A percentile compares a stretch with the other conserved stretches of the same genome.
phyloP scores from a whole-genome alignment of 2,329 filamentous ascomycete species.

The Hysterium pulicare region DNA sequence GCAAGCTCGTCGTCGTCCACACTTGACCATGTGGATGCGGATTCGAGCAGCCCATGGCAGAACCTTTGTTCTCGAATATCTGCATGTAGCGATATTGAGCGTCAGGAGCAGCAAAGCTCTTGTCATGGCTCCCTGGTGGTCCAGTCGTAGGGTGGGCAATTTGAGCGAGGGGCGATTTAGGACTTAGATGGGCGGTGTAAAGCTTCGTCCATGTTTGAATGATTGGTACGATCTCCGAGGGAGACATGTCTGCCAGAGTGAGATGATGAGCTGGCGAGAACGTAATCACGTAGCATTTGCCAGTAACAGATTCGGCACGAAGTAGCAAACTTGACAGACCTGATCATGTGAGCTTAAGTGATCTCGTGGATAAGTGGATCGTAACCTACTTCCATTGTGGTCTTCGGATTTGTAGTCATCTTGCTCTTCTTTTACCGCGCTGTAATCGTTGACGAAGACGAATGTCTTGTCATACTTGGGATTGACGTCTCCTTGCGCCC shows the following conservation, averaged over 20 bases:
- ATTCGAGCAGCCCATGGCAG: slow-evolving; percentile 97
- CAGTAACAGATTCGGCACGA: slow-evolving; percentile 79
- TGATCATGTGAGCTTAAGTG: slow-evolving; percentile 28
- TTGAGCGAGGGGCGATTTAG: slow-evolving; percentile 61
- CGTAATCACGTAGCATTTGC: slow-evolving; percentile 94
- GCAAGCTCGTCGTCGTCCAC: slow-evolving; percentile 88
- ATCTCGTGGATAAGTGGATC: slow-evolving; percentile 1
- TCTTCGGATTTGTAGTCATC: slow-evolving; percentile 64
- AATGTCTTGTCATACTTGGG: slow-evolving; percentile 84
- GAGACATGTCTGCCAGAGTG: slow-evolving; percentile 84
- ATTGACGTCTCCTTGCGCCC: slow-evolving; percentile 82
- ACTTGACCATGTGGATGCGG: slow-evolving; percentile 96
- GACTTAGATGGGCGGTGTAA: slow-evolving; percentile 76
- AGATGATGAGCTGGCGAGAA: slow-evolving; percentile 89
- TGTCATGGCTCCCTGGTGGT: slow-evolving; percentile 45
- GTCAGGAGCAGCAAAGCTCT: slow-evolving; percentile 51
- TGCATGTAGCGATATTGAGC: slow-evolving; percentile 95
- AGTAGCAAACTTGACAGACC: slow-evolving; percentile 74
- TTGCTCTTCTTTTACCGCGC: slow-evolving; percentile 91
- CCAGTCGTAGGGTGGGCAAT: slow-evolving; percentile 46
- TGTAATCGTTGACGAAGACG: slow-evolving; percentile 96
- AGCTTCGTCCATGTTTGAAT: slow-evolving; percentile 89
- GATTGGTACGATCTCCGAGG: slow-evolving; percentile 73
- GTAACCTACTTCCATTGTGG: slow-evolving; percentile 47
- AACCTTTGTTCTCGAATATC: slow-evolving; percentile 98